Conservation (phyloP, 2,329 filamentous ascomycete genomes). For the Fusarium pininemorale region DNA sequence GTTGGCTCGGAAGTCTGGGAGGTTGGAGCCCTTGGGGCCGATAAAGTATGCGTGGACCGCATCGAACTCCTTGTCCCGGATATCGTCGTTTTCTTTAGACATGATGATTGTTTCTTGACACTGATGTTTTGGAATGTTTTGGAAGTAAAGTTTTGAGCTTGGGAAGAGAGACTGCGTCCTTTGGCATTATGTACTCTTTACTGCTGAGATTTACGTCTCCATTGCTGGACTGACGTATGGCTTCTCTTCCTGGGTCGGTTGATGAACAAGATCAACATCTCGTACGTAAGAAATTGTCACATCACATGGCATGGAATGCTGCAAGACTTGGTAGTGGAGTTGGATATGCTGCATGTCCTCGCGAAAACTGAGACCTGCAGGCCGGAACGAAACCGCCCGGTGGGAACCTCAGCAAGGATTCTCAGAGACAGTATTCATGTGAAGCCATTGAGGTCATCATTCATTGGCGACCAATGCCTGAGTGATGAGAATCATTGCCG, state of each 20-base stretch:
- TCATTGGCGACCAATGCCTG: not conserved
- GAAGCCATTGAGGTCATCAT: slow-evolving; percentile 5
- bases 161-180: too few species aligned
- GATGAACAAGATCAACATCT: not conserved
- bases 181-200: not conserved
- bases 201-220: not conserved
- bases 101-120: not conserved
- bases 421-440: not conserved
- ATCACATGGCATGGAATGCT: not conserved
- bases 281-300: not conserved
- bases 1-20: slow-evolving; percentile 51
- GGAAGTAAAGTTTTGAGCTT: not conserved
- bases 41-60: slow-evolving; percentile 52
- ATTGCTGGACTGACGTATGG: not conserved
- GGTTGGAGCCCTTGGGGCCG: slow-evolving; percentile 54
- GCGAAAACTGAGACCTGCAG: not conserved
- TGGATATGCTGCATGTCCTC: not conserved
- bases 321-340: not conserved
- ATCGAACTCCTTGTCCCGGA: slow-evolving; percentile 27
- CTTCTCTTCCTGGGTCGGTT: not conserved
- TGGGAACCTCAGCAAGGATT: not conserved
- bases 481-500: too few species aligned
- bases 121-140: not conserved
- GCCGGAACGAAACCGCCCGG: not conserved
- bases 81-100: not conserved